Evolutionary conservation across 176 grass and related monocot genomes (phyloP), one percentile per base, ranked within the genome.

Genomic region (Carex pumila): DNA sequence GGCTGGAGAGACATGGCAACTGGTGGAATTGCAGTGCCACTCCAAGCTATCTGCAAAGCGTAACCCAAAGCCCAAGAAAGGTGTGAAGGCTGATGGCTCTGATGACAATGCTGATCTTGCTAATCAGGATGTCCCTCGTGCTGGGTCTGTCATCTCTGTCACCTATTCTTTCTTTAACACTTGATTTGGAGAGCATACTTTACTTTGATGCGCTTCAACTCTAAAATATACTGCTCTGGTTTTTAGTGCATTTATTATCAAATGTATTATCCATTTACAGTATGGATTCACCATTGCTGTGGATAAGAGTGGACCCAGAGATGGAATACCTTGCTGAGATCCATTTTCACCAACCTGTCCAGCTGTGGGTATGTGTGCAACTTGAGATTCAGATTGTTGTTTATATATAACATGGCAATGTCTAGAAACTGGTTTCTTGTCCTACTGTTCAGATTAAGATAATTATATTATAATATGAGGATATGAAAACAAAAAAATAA

Each of bases 311-410:
- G 50, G 95, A 98, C 74, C 95, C 95, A 3, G 95, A 98, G 79
- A 95, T 98, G 95, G 95, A 98, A 83, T 98, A 95, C 75, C 95
- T 98, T 87, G 89, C 95, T 67, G 95, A 98, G 87, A 90, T 90
- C 60, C 92, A 98, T 81, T 93, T 95, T 95, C 88, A 98, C 80
- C 95, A 98, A 56, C 92, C 95, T 85, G 82, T 95, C 86, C 95
- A 93, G 87, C 95, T 98, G 95, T 98, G 95, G 95, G 95, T 98
- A 86, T 79, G 12, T 60, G 30, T 18, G 5, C 71, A 75, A 54
- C 12, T 30, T 31, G 21, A 30, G n/a, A 30, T 75, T 75, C 21
- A 75, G 21, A 53, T 31, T 54, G 71, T 50, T 73, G 70, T 22
- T 49, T 73, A 5, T 73, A 10, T 19, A 73, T 50, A 25, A 19